Conservation (phyloP, 129 eudicot species). For the Flaveria sonorensis region DNA sequence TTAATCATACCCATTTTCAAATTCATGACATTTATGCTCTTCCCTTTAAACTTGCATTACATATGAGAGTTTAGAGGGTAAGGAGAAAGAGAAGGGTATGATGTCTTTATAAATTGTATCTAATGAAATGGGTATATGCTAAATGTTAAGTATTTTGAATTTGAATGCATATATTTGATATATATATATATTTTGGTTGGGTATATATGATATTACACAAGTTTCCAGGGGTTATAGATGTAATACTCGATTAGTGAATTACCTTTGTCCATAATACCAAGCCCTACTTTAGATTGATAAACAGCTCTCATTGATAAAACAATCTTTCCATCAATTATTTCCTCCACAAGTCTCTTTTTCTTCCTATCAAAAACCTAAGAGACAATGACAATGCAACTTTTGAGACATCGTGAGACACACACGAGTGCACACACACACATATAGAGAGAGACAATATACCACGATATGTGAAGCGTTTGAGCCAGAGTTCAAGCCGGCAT, state of each 20-base stretch:
- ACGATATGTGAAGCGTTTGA: conserved; percentile 82
- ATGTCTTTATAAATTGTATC: neutral
- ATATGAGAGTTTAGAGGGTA: neutral
- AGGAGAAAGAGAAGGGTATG: neutral
- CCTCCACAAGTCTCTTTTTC: conserved; percentile 88
- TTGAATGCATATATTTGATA: neutral
- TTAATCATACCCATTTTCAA: neutral
- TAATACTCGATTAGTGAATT: conserved; percentile 3
- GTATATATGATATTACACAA: neutral
- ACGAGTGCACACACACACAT: neutral
- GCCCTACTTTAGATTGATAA: conserved; percentile 82
- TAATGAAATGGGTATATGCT: neutral
- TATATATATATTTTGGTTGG: neutral
- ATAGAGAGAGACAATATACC: conserved; percentile 43
- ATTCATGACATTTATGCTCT: neutral
- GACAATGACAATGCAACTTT: conserved; percentile 31
- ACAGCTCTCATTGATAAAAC: conserved; percentile 91
- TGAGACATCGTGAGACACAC: conserved; percentile 19
- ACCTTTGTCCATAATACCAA: conserved; percentile 88
- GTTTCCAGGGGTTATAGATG: neutral
- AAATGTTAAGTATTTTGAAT: neutral
- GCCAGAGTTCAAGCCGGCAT: conserved; percentile 82
- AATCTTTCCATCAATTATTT: conserved; percentile 83
- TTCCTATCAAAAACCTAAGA: conserved; percentile 80
- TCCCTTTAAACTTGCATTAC: neutral